phyloP scores from a whole-genome alignment of 2,329 filamentous ascomycete genomes.

The Ophiosphaerella narmari region DNA sequence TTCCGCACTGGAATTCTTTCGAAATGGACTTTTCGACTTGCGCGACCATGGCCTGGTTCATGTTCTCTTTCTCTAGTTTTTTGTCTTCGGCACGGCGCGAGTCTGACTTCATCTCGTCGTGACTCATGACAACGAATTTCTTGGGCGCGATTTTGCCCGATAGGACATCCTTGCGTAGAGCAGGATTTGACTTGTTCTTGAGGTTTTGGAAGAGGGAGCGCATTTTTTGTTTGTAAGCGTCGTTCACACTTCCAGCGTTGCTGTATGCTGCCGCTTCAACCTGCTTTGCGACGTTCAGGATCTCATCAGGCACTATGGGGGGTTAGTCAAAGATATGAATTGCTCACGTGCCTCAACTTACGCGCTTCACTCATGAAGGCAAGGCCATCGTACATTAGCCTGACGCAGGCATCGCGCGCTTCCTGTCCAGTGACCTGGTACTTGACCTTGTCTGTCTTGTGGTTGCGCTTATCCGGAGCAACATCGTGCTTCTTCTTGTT shows the following conservation, averaged over 20 bases:
- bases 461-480: constrained; percentile 76
- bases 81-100: constrained; percentile 77
- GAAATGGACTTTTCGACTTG: constrained; percentile 90
- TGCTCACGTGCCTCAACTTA: constrained; percentile 29
- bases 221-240: constrained; percentile 84
- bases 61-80: constrained; percentile 85
- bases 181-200: constrained; percentile 85
- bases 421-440: constrained; percentile 73
- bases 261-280: constrained; percentile 79
- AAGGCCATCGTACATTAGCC: constrained; percentile 91
- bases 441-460: constrained; percentile 80
- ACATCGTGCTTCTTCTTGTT: constrained; percentile 60
- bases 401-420: constrained; percentile 82
- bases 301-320: constrained; percentile 60
- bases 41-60: constrained; percentile 95
- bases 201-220: constrained; percentile 93
- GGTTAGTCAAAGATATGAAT: constrained; percentile 21
- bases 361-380: constrained; percentile 67
- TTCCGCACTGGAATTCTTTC: constrained; percentile 84
- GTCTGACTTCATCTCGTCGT: constrained; percentile 88
- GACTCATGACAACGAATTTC: constrained; percentile 82
- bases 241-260: constrained; percentile 69
- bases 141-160: constrained; percentile 72
- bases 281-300: constrained; percentile 69
- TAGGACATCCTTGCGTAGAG: constrained; percentile 76